Evolutionary conservation across 2,329 filamentous ascomycete species (phyloP).

Genomic region (Curvularia hawaiiensis): DNA sequence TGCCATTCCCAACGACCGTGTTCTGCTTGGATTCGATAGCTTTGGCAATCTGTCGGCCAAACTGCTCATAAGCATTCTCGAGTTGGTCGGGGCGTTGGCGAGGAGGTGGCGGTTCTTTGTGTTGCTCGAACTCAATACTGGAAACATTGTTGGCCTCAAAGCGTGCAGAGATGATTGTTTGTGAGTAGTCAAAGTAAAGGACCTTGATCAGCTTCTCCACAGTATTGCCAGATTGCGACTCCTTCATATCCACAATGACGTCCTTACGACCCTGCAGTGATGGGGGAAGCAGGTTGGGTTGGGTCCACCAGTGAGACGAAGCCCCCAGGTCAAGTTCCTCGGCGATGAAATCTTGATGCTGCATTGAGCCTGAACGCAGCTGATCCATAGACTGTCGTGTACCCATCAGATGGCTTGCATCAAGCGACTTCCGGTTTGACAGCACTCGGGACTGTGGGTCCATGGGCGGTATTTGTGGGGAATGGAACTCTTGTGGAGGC

Average conservation of each 20-base stretch:
- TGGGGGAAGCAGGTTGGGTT: conserved; percentile 78
- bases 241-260: conserved; percentile 80
- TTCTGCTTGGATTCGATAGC: conserved; percentile 75
- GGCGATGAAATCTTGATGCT: conserved; percentile 79
- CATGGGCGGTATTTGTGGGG: conserved; percentile 44
- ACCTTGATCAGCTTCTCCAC: conserved; percentile 83
- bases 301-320: conserved; percentile 84
- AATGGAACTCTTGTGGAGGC: conserved; percentile 42
- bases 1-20: conserved; percentile 81
- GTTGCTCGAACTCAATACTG: conserved; percentile 79
- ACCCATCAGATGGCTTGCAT: conserved; percentile 61
- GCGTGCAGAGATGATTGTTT: conserved; percentile 81
- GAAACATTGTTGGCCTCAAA: conserved; percentile 77
- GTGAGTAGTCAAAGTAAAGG: conserved; percentile 95
- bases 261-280: conserved; percentile 82
- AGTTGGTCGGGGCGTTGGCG: conserved; percentile 89
- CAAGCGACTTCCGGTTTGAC: conserved; percentile 64
- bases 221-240: conserved; percentile 74
- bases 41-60: conserved; percentile 77
- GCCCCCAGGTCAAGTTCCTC: conserved; percentile 81
- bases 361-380: conserved; percentile 64
- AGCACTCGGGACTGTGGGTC: conserved; percentile 53
- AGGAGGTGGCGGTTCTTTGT: conserved; percentile 82
- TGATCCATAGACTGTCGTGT: conserved; percentile 74
- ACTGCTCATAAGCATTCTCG: conserved; percentile 80